Evolutionary conservation across 106 monocot species (phyloP).

Genomic region (Xerophyta viscosa): DNA sequence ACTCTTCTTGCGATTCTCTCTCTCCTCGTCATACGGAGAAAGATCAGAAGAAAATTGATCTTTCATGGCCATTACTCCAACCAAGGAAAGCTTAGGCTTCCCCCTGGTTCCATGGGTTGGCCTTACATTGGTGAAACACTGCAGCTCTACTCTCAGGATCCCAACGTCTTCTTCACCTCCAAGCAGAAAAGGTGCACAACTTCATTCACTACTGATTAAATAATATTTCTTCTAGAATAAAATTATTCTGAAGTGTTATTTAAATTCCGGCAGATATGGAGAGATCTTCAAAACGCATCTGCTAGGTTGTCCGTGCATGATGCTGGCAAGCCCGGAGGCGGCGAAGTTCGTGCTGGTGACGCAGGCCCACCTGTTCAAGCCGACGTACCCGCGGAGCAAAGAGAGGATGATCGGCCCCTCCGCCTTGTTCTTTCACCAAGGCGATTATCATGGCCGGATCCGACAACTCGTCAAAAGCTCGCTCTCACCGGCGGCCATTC

Average conservation of each 20-base stretch:
- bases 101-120: constrained; percentile 65
- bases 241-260: too few species aligned
- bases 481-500: constrained; percentile 40
- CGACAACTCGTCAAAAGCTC: constrained; percentile 42
- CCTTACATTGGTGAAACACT: constrained; percentile 63
- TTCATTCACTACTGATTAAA: too few species aligned
- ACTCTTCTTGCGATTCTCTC: too few species aligned
- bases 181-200: constrained; percentile 48
- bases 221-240: too few species aligned
- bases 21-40: too few species aligned
- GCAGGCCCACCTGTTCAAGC: constrained; percentile 53
- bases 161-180: constrained; percentile 39
- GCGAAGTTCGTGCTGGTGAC: constrained; percentile 60
- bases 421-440: constrained; percentile 82
- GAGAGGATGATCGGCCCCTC: constrained; percentile 64
- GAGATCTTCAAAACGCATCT: constrained; percentile 71
- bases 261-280: too few species aligned
- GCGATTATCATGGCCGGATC: constrained; percentile 49
- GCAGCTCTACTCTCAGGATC: constrained; percentile 55
- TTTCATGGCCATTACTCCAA: too few species aligned
- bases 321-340: constrained; percentile 84
- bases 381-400: constrained; percentile 79
- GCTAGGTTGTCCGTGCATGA: constrained; percentile 71
- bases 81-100: constrained; percentile 15
- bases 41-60: too few species aligned